Evolutionary conservation across 257 asterid genomes (phyloP).

Genomic region (Jacaranda copaia): DNA sequence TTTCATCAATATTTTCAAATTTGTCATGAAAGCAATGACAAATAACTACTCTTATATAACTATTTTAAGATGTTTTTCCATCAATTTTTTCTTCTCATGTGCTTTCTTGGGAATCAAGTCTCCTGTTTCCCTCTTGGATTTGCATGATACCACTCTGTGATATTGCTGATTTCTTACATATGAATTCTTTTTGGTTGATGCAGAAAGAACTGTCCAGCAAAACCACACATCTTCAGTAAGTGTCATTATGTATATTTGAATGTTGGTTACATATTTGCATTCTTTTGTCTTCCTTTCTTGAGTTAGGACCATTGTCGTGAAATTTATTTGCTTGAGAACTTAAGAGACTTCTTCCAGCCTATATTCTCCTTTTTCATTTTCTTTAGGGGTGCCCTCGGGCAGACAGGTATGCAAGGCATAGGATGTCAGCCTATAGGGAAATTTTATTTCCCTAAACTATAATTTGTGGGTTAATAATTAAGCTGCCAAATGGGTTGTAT

Average conservation of each 20-base stretch:
- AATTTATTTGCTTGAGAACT: slow-evolving; percentile 4
- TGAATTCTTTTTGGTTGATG: slow-evolving; percentile 36
- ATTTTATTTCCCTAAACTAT: neutral
- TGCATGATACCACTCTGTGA: slow-evolving; percentile 24
- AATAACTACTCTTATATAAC: slow-evolving; percentile 22
- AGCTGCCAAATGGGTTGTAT: slow-evolving; percentile 6
- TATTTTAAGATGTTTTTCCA: slow-evolving; percentile 11
- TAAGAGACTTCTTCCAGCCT: slow-evolving; percentile 20
- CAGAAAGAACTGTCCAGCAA: slow-evolving; percentile 62
- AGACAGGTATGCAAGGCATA: neutral
- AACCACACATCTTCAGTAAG: slow-evolving; percentile 57
- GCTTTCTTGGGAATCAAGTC: slow-evolving; percentile 8
- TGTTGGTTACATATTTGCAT: slow-evolving; percentile 24
- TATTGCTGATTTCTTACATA: slow-evolving; percentile 34
- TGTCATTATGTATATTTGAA: slow-evolving; percentile 26
- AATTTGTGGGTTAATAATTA: neutral
- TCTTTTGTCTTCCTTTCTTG: slow-evolving; percentile 18
- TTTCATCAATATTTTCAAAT: neutral
- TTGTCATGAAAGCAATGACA: neutral
- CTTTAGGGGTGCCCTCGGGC: neutral
- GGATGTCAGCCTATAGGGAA: slow-evolving; percentile 18
- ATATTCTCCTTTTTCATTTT: neutral
- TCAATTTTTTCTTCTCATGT: neutral
- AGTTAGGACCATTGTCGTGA: slow-evolving; percentile 23
- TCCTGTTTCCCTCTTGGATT: slow-evolving; percentile 31